Evolutionary conservation across 805 yeast species (phyloP).

Genomic region (Debaryomyces castellii): DNA sequence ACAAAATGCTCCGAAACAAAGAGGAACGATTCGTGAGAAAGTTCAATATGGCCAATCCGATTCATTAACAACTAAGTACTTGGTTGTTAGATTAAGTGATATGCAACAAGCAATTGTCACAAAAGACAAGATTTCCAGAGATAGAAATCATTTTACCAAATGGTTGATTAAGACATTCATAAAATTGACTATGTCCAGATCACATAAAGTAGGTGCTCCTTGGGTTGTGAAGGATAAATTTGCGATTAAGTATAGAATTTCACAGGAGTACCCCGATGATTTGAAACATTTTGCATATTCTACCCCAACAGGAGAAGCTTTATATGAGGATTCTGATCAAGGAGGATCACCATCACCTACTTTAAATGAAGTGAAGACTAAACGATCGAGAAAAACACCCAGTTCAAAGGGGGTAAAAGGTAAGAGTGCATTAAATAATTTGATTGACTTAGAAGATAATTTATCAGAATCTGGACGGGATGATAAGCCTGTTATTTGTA

Average conservation of each 20-base stretch:
- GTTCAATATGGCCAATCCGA: slow-evolving; percentile 60
- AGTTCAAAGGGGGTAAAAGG: not conserved
- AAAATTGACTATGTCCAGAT: slow-evolving; percentile 73
- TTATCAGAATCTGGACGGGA: not conserved
- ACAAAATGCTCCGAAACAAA: slow-evolving; percentile 27
- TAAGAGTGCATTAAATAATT: slow-evolving; percentile 2
- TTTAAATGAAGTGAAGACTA: not conserved
- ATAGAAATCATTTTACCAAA: slow-evolving; percentile 84
- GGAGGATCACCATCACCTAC: slow-evolving; percentile 2
- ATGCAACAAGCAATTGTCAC: slow-evolving; percentile 67
- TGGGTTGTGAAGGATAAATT: slow-evolving; percentile 87
- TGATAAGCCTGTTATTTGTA: not conserved
- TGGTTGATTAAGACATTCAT: slow-evolving; percentile 87
- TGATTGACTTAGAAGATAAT: not conserved
- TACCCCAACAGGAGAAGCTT: slow-evolving; percentile 31
- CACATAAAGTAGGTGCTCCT: slow-evolving; percentile 87
- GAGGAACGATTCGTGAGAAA: slow-evolving; percentile 78
- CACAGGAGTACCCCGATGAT: slow-evolving; percentile 57
- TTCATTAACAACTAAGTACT: slow-evolving; percentile 53
- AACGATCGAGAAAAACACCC: not conserved
- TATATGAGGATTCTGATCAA: slow-evolving; percentile 14
- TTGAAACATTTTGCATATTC: slow-evolving; percentile 40
- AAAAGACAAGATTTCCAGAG: slow-evolving; percentile 72
- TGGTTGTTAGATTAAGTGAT: slow-evolving; percentile 59
- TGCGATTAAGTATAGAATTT: slow-evolving; percentile 67